Evolutionary conservation across 2,329 filamentous ascomycete species (phyloP), one percentile per base, ranked within the genome.

Genomic region (Penicillium sp.): DNA sequence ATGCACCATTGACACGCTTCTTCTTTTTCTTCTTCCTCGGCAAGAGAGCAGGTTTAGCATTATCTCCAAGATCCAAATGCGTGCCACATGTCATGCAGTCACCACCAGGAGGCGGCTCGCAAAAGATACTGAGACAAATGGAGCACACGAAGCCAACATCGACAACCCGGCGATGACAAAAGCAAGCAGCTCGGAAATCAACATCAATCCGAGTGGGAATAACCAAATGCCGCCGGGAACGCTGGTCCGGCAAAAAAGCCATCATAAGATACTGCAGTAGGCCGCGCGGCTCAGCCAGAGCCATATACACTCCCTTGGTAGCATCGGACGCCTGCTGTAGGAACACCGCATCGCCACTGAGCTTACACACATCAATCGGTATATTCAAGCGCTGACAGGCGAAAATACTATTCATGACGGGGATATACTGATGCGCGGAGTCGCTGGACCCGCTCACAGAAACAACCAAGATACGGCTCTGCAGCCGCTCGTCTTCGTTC

Each of bases 371-470:
- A 72, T 99, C 94, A 66, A 99, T 91, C 23, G 92, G 90, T 60
- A 99, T 91, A 64, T 85, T 84, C 51, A 91, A 83, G 60, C 93
- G 87, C 67, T 96, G 90, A 55, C 93, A 94, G 2, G 94, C 94
- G 74, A 99, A 99, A 57, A 97, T 96, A 65, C 88, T 85, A 76
- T 99, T 99, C 94, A 99, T 99, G 63, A 96, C 94, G 0, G 93
- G 89, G 52, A 99, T 99, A 77, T 99, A 99, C 73, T 97, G 86
- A 57, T 84, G 89, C 5, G 91, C 86, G 0, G 96, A 84, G 65
- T 93, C 89, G 67, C 91, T 91, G 36, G 91, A 95, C 13, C 91
- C 91, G 43, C 90, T 96, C 4, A 97, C 91, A 44, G 90, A 96
- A 50, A 99, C 73, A 59, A 97, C 86, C 51, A 99, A 82, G 66